Percentiles rank a stretch among this genome's conserved stretches.
These are phyloP conservation scores for Alternaria sp. DNA, from an alignment of 2,329 filamentous ascomycete species.

Conservation along the genomic window DNA sequence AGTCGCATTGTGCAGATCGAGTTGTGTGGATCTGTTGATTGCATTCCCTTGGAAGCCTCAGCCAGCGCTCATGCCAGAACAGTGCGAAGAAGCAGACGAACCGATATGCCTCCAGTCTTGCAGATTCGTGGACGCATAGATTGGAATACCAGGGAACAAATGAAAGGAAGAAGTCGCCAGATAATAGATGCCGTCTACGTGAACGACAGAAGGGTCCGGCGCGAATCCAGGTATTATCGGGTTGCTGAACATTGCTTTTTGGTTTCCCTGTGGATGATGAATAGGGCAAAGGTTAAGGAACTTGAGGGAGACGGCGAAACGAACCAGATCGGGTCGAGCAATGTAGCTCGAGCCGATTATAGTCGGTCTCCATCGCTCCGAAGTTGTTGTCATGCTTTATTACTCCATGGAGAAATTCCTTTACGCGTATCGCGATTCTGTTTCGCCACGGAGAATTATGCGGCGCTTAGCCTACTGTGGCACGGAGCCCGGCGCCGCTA, in stretches of 20 bases:
- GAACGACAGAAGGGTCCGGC: constrained; percentile 55
- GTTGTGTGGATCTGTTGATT: not conserved
- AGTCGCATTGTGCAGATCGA: not conserved
- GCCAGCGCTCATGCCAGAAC: not conserved
- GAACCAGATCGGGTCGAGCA: not conserved
- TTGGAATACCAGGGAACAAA: constrained; percentile 59
- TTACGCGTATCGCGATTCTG: not conserved
- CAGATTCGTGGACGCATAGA: constrained; percentile 60
- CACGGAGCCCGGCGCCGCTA: not conserved
- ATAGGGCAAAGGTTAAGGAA: not conserved
- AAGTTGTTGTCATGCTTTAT: not conserved
- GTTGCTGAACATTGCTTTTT: not conserved
- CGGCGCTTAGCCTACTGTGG: not conserved
- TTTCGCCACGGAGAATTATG: not conserved
- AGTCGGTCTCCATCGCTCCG: not conserved
- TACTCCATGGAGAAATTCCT: not conserved
- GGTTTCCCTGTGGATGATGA: not conserved
- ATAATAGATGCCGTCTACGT: constrained; percentile 56
- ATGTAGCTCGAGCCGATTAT: not conserved
- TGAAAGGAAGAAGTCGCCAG: constrained; percentile 61
- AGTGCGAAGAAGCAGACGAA: not conserved
- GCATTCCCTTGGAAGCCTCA: not conserved
- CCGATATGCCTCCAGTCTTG: constrained; percentile 56
- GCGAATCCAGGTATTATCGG: constrained; percentile 58
- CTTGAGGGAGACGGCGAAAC: not conserved